phyloP scores from a whole-genome alignment of 495 filamentous ascomycete genomes.

The Aspergillus haitiensis region DNA sequence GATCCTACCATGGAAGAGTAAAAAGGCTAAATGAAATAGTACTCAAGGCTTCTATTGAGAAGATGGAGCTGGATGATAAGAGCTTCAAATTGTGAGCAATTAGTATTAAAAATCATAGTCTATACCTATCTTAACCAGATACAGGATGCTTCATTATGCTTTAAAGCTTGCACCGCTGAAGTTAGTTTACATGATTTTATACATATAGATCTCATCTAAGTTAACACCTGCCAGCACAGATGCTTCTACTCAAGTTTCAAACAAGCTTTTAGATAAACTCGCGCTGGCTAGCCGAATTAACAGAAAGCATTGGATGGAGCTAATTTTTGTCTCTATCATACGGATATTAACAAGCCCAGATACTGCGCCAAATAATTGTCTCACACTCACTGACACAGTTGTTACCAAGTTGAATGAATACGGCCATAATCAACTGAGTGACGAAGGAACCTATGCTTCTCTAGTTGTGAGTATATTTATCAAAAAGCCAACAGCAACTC shows the following conservation, averaged over 20 bases:
- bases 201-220: constrained; percentile 5
- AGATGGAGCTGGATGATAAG: background rate
- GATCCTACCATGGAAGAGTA: background rate
- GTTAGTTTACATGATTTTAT: background rate
- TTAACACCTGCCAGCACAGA: constrained; percentile 24
- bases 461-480: constrained; percentile 59
- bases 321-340: constrained; percentile 59
- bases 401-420: constrained; percentile 38
- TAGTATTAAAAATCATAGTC: background rate
- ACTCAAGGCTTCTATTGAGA: constrained; percentile 6
- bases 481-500: background rate
- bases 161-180: constrained; percentile 57
- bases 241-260: constrained; percentile 55
- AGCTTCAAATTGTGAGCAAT: constrained; percentile 10
- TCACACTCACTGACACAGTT: constrained; percentile 38
- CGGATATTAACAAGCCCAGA: constrained; percentile 54
- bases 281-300: constrained; percentile 31
- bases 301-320: constrained; percentile 60
- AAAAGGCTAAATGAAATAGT: constrained; percentile 3
- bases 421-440: constrained; percentile 41
- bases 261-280: constrained; percentile 53
- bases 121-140: background rate
- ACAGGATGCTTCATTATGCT: constrained; percentile 64
- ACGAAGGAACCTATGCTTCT: constrained; percentile 64
- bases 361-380: constrained; percentile 20